phyloP scores from a whole-genome alignment of 192 early-diverging fungal species.

The Obelidium mucronatum region DNA sequence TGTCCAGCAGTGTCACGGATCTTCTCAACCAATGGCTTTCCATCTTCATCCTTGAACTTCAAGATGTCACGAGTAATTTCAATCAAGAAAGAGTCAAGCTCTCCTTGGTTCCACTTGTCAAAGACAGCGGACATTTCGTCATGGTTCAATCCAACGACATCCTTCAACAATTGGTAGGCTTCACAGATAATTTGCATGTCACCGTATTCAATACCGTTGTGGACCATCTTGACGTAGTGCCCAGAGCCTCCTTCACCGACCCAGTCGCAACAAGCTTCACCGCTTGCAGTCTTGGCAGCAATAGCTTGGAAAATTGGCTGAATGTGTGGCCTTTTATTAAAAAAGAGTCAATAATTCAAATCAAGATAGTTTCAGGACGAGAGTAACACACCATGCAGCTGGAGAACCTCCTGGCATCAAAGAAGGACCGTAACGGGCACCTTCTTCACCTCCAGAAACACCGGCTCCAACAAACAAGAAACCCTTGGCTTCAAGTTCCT shows the following conservation, averaged over 20 bases:
- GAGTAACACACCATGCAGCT: conserved; percentile 79
- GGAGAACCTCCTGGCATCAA: conserved; percentile 97
- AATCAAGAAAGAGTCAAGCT: conserved; percentile 96
- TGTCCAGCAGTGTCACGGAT: conserved; percentile 97
- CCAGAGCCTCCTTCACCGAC: conserved; percentile 95
- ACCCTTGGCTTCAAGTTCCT: conserved; percentile 88
- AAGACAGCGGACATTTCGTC: conserved; percentile 93
- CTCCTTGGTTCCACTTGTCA: conserved; percentile 95
- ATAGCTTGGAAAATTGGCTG: conserved; percentile 97
- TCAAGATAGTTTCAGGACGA: too few relatives aligned
- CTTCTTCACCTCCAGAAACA: conserved; percentile 99
- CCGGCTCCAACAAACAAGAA: conserved; percentile 95
- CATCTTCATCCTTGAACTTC: conserved; percentile 91
- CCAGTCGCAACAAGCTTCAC: conserved; percentile 98
- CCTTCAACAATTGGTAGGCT: conserved; percentile 92
- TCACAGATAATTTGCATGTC: conserved; percentile 99
- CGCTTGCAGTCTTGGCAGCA: conserved; percentile 85
- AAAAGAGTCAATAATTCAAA: neutral
- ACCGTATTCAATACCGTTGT: conserved; percentile 99
- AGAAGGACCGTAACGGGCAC: conserved; percentile 95
- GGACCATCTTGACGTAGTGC: conserved; percentile 99
- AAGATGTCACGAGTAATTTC: conserved; percentile 96
- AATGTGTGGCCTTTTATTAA: conserved; percentile 49
- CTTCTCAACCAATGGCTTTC: conserved; percentile 87
- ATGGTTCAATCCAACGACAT: conserved; percentile 77